Evolutionary conservation across 805 yeast species (phyloP).

Genomic region (Nakazawaea ishiwadae): DNA sequence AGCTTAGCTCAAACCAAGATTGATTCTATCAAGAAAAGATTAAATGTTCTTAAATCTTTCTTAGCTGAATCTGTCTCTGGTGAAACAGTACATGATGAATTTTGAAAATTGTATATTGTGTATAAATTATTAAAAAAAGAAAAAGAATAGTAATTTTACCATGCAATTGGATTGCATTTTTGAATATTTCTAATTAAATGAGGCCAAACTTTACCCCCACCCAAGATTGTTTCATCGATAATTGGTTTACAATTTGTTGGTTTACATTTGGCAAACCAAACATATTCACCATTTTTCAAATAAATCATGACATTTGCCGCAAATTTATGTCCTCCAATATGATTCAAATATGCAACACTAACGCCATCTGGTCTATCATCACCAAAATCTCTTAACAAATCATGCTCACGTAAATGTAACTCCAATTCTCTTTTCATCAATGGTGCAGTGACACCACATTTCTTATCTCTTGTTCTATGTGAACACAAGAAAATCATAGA

Average conservation of each 20-base stretch:
- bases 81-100: slow-evolving; percentile 17
- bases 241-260: slow-evolving; percentile 75
- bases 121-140: not conserved
- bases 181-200: slow-evolving; percentile 58
- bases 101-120: slow-evolving; percentile 16
- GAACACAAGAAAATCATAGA: slow-evolving; percentile 76
- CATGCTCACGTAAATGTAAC: slow-evolving; percentile 62
- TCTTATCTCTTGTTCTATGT: slow-evolving; percentile 84
- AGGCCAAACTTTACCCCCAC: slow-evolving; percentile 68
- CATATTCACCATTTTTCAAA: slow-evolving; percentile 63
- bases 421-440: slow-evolving; percentile 79
- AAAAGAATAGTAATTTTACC: slow-evolving; percentile 31
- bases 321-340: slow-evolving; percentile 94
- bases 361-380: slow-evolving; percentile 78
- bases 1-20: slow-evolving; percentile 34
- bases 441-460: slow-evolving; percentile 95
- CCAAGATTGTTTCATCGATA: slow-evolving; percentile 67
- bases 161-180: slow-evolving; percentile 46
- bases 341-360: slow-evolving; percentile 66
- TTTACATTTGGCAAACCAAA: slow-evolving; percentile 84
- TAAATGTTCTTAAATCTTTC: slow-evolving; percentile 42
- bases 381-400: slow-evolving; percentile 67
- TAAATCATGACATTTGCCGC: slow-evolving; percentile 87
- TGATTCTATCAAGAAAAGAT: slow-evolving; percentile 48
- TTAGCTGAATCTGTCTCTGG: slow-evolving; percentile 7